A percentile compares a stretch with the other conserved stretches of the same genome.
Evolutionary conservation across 2,329 filamentous ascomycete species (phyloP).

Genomic region (Pseudocercospora musae): DNA sequence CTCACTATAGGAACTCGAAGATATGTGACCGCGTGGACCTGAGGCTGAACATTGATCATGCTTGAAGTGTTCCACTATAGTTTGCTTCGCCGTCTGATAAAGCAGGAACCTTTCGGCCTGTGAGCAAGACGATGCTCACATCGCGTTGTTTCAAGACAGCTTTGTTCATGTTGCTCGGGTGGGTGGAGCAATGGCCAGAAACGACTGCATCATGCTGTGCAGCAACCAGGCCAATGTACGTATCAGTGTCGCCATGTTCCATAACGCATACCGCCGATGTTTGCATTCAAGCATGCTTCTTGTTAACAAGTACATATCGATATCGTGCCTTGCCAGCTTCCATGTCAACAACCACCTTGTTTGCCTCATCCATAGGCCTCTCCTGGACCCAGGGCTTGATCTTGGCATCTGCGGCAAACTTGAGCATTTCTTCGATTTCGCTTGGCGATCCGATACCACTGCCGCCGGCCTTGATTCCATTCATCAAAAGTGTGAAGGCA

Average conservation of each 20-base stretch:
- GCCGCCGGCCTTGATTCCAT: constrained; percentile 47
- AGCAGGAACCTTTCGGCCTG: no score
- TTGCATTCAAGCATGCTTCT: constrained; percentile 7
- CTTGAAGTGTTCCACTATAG: no score
- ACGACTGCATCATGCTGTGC: no score
- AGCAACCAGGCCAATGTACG: neutral
- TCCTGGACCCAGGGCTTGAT: constrained; percentile 62
- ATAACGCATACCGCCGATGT: no score
- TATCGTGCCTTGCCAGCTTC: constrained; percentile 52
- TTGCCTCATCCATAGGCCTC: constrained; percentile 57
- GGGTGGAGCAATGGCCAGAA: no score
- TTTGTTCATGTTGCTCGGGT: neutral
- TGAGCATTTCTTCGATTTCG: constrained; percentile 60
- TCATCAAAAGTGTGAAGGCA: constrained; percentile 57
- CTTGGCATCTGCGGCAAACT: constrained; percentile 56
- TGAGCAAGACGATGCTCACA: no score
- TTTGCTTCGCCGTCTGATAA: no score
- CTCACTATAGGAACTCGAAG: no score
- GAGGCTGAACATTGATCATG: no score
- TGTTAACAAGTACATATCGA: constrained; percentile 32
- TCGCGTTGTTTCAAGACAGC: no score
- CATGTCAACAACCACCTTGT: constrained; percentile 56
- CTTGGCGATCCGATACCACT: constrained; percentile 50
- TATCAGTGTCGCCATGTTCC: neutral
- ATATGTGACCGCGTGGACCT: no score